phyloP scores from a whole-genome alignment of 495 filamentous ascomycete species.

The Cercophora scortea region DNA sequence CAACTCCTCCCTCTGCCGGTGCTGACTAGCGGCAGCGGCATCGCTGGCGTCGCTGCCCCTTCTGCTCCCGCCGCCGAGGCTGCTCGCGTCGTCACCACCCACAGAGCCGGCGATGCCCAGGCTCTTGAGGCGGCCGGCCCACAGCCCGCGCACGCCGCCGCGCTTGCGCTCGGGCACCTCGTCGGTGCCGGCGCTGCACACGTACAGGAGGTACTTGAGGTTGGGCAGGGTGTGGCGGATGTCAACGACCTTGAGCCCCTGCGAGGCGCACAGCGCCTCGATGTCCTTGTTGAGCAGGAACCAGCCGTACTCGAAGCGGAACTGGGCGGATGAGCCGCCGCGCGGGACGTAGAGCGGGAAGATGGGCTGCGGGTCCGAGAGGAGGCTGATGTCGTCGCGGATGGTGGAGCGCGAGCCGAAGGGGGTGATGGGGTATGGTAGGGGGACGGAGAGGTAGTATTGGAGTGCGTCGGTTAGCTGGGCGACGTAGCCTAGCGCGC shows the following conservation, averaged over 20 bases:
- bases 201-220: slow-evolving; percentile 83
- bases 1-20: slow-evolving; percentile 28
- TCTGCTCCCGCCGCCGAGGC: slow-evolving; percentile 26
- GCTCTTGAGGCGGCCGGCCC: slow-evolving; percentile 32
- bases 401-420: slow-evolving; percentile 69
- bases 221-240: slow-evolving; percentile 88
- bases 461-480: slow-evolving; percentile 69
- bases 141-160: slow-evolving; percentile 64
- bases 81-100: slow-evolving; percentile 32
- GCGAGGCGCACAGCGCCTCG: slow-evolving; percentile 69
- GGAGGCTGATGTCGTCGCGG: slow-evolving; percentile 67
- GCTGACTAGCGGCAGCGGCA: slow-evolving; percentile 4
- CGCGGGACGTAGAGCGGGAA: slow-evolving; percentile 73
- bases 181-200: slow-evolving; percentile 68
- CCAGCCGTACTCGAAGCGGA: slow-evolving; percentile 89
- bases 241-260: slow-evolving; percentile 71
- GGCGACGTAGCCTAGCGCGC: slow-evolving; percentile 75
- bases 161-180: slow-evolving; percentile 72
- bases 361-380: slow-evolving; percentile 53
- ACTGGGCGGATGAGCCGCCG: slow-evolving; percentile 57
- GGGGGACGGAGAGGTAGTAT: slow-evolving; percentile 68
- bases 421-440: slow-evolving; percentile 74
- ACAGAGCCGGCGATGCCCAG: slow-evolving; percentile 9
- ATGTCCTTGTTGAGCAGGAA: slow-evolving; percentile 93
- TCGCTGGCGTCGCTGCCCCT: slow-evolving; percentile 42